Evolutionary conservation across 192 early-diverging fungal genomes (phyloP).

Genomic region (Mortierella hygrophila): DNA sequence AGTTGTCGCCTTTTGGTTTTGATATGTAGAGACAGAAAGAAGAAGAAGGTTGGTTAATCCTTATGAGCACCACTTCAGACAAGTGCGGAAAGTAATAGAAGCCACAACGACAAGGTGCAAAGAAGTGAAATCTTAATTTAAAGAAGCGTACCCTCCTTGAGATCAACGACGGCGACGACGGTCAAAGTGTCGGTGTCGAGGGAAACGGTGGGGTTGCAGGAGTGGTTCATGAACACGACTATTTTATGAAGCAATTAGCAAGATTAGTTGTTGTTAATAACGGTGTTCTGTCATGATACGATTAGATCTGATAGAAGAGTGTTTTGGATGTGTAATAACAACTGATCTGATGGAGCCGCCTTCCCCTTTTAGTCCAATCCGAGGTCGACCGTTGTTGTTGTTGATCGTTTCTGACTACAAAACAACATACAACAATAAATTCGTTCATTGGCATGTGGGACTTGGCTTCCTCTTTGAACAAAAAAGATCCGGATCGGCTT

Average conservation of each 20-base stretch:
- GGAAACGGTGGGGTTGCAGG: conserved; percentile 60
- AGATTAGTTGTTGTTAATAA: not conserved
- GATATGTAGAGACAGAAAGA: not conserved
- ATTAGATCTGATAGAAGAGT: conserved; percentile 35
- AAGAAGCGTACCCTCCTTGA: conserved; percentile 54
- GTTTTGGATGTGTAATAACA: too few relatives aligned
- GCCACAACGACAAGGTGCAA: not conserved
- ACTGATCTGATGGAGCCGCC: not conserved
- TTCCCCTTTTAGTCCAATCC: conserved; percentile 5
- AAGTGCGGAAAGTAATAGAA: too few relatives aligned
- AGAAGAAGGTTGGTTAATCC: not conserved
- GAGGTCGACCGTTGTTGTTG: not conserved
- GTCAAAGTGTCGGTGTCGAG: conserved; percentile 60
- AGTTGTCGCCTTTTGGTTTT: conserved; percentile 53
- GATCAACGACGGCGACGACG: conserved; percentile 59
- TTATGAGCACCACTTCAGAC: not conserved
- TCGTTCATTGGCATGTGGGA: not conserved
- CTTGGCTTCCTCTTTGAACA: not conserved
- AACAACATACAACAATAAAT: not conserved
- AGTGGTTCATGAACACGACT: conserved; percentile 67
- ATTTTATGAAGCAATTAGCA: not conserved
- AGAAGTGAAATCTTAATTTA: not conserved
- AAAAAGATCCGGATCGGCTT: not conserved
- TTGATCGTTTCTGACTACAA: not conserved
- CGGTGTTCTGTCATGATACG: not conserved